These are phyloP conservation scores for Graphilbum fragrans DNA, from an alignment of 2,329 filamentous ascomycete genomes.

Conservation along the genomic window DNA sequence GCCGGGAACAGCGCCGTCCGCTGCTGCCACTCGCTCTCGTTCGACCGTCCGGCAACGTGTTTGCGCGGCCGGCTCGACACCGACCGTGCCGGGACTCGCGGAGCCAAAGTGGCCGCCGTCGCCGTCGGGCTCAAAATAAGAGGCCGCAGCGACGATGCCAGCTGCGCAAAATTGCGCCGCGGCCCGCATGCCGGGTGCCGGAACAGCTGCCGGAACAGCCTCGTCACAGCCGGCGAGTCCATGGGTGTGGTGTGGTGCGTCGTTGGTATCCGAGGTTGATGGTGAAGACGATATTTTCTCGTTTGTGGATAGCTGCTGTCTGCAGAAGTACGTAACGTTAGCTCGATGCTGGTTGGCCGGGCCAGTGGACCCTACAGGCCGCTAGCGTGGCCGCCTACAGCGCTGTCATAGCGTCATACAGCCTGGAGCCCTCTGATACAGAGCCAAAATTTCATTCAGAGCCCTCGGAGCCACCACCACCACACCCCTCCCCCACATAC, in stretches of 20 bases:
- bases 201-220: slow-evolving; percentile 78
- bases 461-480: not conserved
- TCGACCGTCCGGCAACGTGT: slow-evolving; percentile 14
- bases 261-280: too few relatives aligned
- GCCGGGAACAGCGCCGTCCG: slow-evolving; percentile 60
- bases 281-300: too few relatives aligned
- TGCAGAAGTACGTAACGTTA: too few relatives aligned
- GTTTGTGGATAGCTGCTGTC: too few relatives aligned
- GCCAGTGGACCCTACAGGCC: too few relatives aligned
- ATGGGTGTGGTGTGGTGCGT: slow-evolving; percentile 3
- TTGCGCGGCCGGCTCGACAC: not conserved
- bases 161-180: slow-evolving; percentile 27
- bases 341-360: too few relatives aligned
- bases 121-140: slow-evolving; percentile 9
- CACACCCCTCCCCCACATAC: too few relatives aligned
- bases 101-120: slow-evolving; percentile 11
- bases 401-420: too few relatives aligned
- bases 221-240: slow-evolving; percentile 23
- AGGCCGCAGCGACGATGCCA: slow-evolving; percentile 21
- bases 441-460: too few relatives aligned
- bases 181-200: slow-evolving; percentile 56
- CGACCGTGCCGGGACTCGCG: not conserved
- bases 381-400: too few relatives aligned
- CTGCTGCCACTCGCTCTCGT: slow-evolving; percentile 77
- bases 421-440: too few relatives aligned